Evolutionary conservation across 1,284 basidiomycete species (phyloP), one percentile per base, ranked within the genome.

Genomic region (Pyrrhoderma noxium): DNA sequence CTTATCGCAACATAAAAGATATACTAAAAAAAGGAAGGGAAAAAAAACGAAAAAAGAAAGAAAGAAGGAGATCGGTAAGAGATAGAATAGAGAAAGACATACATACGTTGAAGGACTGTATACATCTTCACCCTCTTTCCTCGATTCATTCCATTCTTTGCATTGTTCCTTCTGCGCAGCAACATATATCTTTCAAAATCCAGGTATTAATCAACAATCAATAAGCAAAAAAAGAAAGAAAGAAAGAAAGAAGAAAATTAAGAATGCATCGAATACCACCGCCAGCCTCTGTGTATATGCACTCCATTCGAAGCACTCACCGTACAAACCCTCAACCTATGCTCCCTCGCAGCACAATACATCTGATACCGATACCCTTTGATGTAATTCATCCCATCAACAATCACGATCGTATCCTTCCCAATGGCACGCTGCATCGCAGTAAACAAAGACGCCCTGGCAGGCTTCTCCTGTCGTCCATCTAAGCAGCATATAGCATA

Each of bases 321-420:
- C 47, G 94, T 97, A 63, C 88, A 90, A 5, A 90, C 84, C 22
- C 93, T 74, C 31, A 93, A 72, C 59, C 87, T 89, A 54, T 85
- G 78, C 65, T 98, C 95, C 43, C 93, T 73, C 2, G 93, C 93
- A 0, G 91, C 90, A 63, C 94, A 98, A 68, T 97, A 97, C 69
- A 98, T 85, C 69, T 99, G 95, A 67, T 99, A 99, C 36, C 95
- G 80, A 63, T 93, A 97, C 5, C 91, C 87, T 65, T 99, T 98
- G 76, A 98, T 98, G 67, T 99, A 97, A 63, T 97, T 95, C 58
- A 90, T 79, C 5, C 85, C 82, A 60, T 99, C 95, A 52, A 94
- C 79, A 57, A 99, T 89, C 47, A 95, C 77, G 59, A 97, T 81
- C 0, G 81, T 87, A 58, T 88, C 82, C 31, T 70, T 67, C 19